phyloP scores from a whole-genome alignment of 768 basidiomycete species.

The Termitomyces sp. region DNA sequence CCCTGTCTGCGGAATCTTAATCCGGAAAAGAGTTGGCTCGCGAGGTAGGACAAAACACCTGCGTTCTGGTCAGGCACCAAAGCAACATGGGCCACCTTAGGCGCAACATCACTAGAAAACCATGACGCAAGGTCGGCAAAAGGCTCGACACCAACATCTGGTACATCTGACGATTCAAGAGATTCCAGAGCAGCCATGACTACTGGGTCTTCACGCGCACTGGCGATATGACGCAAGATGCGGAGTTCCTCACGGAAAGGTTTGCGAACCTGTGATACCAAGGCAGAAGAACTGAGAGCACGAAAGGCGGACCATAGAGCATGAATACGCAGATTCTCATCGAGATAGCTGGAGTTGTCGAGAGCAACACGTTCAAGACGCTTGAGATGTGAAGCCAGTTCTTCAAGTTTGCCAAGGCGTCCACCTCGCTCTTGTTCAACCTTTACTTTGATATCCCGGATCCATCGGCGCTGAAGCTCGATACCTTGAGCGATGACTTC shows the following conservation, averaged over 20 bases:
- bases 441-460: conserved; percentile 90
- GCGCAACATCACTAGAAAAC: conserved; percentile 80
- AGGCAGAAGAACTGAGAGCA: conserved; percentile 59
- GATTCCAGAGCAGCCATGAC: conserved; percentile 61
- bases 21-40: conserved; percentile 69
- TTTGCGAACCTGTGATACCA: conserved; percentile 60
- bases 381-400: conserved; percentile 85
- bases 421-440: conserved; percentile 97
- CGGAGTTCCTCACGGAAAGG: conserved; percentile 91
- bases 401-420: conserved; percentile 89
- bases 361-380: conserved; percentile 86
- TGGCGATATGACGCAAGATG: conserved; percentile 67
- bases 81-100: conserved; percentile 82
- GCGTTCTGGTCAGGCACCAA: conserved; percentile 90
- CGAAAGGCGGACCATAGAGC: conserved; percentile 91
- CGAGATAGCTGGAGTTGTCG: conserved; percentile 86
- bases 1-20: conserved; percentile 81
- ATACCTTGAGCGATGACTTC: conserved; percentile 96
- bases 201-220: conserved; percentile 65
- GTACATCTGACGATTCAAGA: conserved; percentile 65
- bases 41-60: conserved; percentile 81
- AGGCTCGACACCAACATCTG: conserved; percentile 81
- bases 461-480: conserved; percentile 95
- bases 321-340: conserved; percentile 90
- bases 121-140: conserved; percentile 87